phyloP scores from a whole-genome alignment of 352 stramenopile genomes.

The Pseudoperonospora humuli region DNA sequence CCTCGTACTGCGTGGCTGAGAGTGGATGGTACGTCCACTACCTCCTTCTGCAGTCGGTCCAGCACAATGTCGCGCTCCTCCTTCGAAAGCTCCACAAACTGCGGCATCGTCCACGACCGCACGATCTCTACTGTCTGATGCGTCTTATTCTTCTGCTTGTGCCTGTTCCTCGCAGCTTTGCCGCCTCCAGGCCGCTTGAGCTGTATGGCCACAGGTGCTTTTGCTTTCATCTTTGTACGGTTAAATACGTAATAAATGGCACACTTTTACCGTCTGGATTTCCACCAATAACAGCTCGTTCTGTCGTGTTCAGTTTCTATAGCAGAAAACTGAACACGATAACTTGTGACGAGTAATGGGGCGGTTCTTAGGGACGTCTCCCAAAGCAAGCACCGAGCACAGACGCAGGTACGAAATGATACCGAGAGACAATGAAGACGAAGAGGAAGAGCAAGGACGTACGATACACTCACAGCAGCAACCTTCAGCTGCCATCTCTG shows the following conservation, averaged over 20 bases:
- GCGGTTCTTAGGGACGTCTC: constrained; percentile 40
- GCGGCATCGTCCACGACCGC: constrained; percentile 37
- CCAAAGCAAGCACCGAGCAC: constrained; percentile 28
- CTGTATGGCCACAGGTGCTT: constrained; percentile 16
- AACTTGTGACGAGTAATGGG: constrained; percentile 35
- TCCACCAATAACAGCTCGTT: constrained; percentile 6
- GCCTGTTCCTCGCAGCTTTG: background rate
- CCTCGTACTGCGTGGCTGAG: constrained; percentile 32
- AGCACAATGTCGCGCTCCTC: constrained; percentile 76
- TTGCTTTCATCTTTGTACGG: constrained; percentile 9
- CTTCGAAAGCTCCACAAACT: constrained; percentile 56
- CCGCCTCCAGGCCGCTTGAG: constrained; percentile 13
- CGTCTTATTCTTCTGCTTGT: constrained; percentile 18
- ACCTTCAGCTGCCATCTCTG: background rate
- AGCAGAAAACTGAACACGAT: too few relatives aligned
- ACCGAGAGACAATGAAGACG: constrained; percentile 31
- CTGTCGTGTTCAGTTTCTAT: constrained; percentile 12
- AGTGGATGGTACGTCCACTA: constrained; percentile 19
- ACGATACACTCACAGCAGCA: background rate
- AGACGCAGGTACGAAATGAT: constrained; percentile 53
- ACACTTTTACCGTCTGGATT: background rate
- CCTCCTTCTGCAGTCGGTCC: constrained; percentile 61
- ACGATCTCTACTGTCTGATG: constrained; percentile 9
- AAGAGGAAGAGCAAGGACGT: constrained; percentile 20
- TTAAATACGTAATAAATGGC: too few relatives aligned